Percentiles rank a stretch among this genome's conserved stretches.
phyloP scores from a whole-genome alignment of 805 yeast genomes.

The Saturnispora diversa region DNA sequence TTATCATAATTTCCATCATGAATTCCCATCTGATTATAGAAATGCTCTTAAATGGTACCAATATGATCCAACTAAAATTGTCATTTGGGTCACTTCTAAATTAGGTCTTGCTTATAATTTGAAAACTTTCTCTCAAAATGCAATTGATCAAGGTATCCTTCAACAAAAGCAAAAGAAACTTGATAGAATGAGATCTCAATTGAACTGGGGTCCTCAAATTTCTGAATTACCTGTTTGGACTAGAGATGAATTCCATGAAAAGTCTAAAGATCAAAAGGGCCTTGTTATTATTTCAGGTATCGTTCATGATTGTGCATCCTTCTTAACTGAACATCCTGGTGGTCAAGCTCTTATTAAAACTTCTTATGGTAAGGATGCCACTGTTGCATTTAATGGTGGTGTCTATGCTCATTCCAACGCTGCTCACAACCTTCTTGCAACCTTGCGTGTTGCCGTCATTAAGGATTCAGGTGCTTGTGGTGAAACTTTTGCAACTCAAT shows the following conservation, averaged over 20 bases:
- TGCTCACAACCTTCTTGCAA: slow-evolving; percentile 74
- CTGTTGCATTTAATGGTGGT: slow-evolving; percentile 79
- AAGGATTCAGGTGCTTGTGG: slow-evolving; percentile 55
- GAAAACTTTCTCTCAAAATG: slow-evolving; percentile 70
- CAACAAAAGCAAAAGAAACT: slow-evolving; percentile 81
- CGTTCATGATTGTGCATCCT: slow-evolving; percentile 64
- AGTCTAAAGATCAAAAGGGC: slow-evolving; percentile 44
- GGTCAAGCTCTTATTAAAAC: slow-evolving; percentile 66
- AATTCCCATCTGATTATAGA: slow-evolving; percentile 84
- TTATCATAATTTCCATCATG: slow-evolving; percentile 85
- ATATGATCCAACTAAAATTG: slow-evolving; percentile 72
- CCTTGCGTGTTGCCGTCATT: slow-evolving; percentile 75
- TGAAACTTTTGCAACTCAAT: slow-evolving; percentile 46
- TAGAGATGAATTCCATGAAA: slow-evolving; percentile 47
- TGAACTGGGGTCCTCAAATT: slow-evolving; percentile 72
- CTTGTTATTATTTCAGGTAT: slow-evolving; percentile 69
- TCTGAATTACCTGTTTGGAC: slow-evolving; percentile 69
- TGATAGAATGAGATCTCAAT: slow-evolving; percentile 48
- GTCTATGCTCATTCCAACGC: slow-evolving; percentile 82
- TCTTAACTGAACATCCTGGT: slow-evolving; percentile 77
- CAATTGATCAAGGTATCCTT: slow-evolving; percentile 71
- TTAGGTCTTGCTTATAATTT: slow-evolving; percentile 65
- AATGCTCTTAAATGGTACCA: slow-evolving; percentile 84
- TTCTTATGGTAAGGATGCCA: slow-evolving; percentile 73
- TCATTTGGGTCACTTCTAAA: slow-evolving; percentile 51